phyloP scores from a whole-genome alignment of 441 rosid species.

The Kokia cookei region DNA sequence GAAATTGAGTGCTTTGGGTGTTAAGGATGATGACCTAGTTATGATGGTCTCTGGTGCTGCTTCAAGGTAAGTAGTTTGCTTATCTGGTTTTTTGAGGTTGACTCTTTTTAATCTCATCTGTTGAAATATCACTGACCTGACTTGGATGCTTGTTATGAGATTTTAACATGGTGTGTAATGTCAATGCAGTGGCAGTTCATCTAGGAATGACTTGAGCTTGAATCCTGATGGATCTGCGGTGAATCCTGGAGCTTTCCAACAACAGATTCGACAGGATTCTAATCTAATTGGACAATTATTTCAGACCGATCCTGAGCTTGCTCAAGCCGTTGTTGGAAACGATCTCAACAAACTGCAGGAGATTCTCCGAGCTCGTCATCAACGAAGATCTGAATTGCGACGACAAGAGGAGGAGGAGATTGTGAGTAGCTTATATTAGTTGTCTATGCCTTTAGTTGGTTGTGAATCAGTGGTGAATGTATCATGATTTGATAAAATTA shows the following conservation, averaged over 20 bases:
- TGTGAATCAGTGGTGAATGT: background rate
- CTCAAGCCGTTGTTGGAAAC: slow-evolving; percentile 76
- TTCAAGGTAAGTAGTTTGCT: slow-evolving; percentile 29
- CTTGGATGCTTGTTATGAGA: background rate
- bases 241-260: slow-evolving; percentile 86
- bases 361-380: slow-evolving; percentile 58
- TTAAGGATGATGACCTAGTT: slow-evolving; percentile 81
- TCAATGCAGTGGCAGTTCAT: slow-evolving; percentile 39
- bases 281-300: slow-evolving; percentile 73
- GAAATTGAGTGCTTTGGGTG: slow-evolving; percentile 78
- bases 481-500: background rate
- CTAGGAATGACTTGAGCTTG: slow-evolving; percentile 45
- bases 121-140: background rate
- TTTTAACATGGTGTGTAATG: background rate
- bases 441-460: background rate
- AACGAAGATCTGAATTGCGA: slow-evolving; percentile 57
- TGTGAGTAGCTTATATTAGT: slow-evolving; percentile 39
- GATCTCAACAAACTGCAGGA: slow-evolving; percentile 80
- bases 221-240: slow-evolving; percentile 90
- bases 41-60: slow-evolving; percentile 75
- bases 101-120: background rate
- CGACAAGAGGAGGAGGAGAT: slow-evolving; percentile 77
- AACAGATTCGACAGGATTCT: slow-evolving; percentile 63
- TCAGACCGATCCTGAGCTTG: slow-evolving; percentile 92
- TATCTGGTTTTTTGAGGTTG: background rate